Base-by-base conservation (phyloP, 1,284 basidiomycete species). In the Heliocybe sulcata region DNA sequence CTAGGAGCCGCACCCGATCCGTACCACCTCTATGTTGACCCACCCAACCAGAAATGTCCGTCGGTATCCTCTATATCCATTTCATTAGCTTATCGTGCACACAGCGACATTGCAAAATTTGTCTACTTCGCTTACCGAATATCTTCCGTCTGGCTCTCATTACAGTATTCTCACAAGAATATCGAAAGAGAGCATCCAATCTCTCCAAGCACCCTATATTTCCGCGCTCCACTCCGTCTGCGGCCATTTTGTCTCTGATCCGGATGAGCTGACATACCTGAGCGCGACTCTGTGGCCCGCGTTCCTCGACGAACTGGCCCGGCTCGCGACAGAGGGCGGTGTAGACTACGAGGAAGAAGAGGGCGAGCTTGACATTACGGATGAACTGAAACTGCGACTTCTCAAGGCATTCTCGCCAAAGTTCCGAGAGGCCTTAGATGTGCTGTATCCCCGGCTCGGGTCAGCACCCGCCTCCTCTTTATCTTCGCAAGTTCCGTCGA, bases 271-370 rank as follows among this genome's bases (percentile, higher is more conserved):
- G 1, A 78, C 81, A 42, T 92, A 92, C 64, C 79, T 94, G 35
- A 82, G 87, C 1, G 78, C 81, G 0, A 85, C 90, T 3, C 77
- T 87, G 11, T 94, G 92, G 90, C 90, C 89, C 0, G 83, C 81
- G 0, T 90, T 89, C 61, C 77, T 85, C 1, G 75, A 82, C 53
- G 87, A 87, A 0, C 63, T 49, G 14, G 22, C 14, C 11, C 27
- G 23, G 12, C 23, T 26, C 22, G 10, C 91, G 3, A 64, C 88
- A 1, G 80, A 82, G 54, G 79, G 80, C 31, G 73, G 83, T 58
- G 54, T 42, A 6, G 35, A 14, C 19, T 16, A 19, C 9, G 55
- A 57, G 20, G 67, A 64, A 33, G 61, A 61, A 1, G 64, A 60
- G 10, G 61, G 57, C 10, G 61, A 64, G 9, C 58, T 63, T 6